Evolutionary conservation across 2,329 filamentous ascomycete species (phyloP).

Genomic region (Plenodomus tracheiphilus): DNA sequence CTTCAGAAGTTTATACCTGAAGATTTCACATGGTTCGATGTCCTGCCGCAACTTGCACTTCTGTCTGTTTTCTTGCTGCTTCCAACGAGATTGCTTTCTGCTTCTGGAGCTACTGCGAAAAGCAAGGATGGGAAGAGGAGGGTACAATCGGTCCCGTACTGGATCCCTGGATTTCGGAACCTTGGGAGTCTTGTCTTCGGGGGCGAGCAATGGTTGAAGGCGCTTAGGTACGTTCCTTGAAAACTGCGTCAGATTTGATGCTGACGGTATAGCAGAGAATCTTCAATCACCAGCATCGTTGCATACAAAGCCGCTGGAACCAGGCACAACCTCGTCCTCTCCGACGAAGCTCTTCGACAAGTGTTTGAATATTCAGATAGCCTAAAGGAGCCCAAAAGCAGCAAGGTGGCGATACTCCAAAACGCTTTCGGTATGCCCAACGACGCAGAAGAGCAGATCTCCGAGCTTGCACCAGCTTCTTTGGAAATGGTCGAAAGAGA

Average conservation of each 20-base stretch:
- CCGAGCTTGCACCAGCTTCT: slow-evolving; percentile 35
- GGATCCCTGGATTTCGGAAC: slow-evolving; percentile 63
- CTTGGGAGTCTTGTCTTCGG: slow-evolving; percentile 53
- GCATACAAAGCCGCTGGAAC: slow-evolving; percentile 54
- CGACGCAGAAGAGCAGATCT: slow-evolving; percentile 19
- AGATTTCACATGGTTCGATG: slow-evolving; percentile 31
- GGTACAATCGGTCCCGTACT: slow-evolving; percentile 60
- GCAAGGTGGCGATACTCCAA: slow-evolving; percentile 24
- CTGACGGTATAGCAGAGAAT: slow-evolving; percentile 25
- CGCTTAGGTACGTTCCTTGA: slow-evolving; percentile 41
- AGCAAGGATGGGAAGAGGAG: slow-evolving; percentile 39
- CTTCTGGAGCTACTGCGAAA: slow-evolving; percentile 10
- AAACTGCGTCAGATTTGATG: background rate
- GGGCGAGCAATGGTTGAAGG: slow-evolving; percentile 50
- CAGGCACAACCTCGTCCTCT: slow-evolving; percentile 55
- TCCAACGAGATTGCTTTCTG: slow-evolving; percentile 37
- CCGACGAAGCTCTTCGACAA: slow-evolving; percentile 50
- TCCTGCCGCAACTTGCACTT: slow-evolving; percentile 35
- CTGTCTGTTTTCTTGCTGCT: slow-evolving; percentile 30
- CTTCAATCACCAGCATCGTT: slow-evolving; percentile 49
- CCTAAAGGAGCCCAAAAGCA: slow-evolving; percentile 25
- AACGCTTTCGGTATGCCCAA: slow-evolving; percentile 37
- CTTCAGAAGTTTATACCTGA: slow-evolving; percentile 23
- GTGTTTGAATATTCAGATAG: slow-evolving; percentile 21
- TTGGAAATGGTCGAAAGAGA: slow-evolving; percentile 42